A percentile compares a stretch with the other conserved stretches of the same genome.
These are phyloP conservation scores for Coemansia sp. DNA, from an alignment of 192 early-diverging fungal species.

Conservation along the genomic window DNA sequence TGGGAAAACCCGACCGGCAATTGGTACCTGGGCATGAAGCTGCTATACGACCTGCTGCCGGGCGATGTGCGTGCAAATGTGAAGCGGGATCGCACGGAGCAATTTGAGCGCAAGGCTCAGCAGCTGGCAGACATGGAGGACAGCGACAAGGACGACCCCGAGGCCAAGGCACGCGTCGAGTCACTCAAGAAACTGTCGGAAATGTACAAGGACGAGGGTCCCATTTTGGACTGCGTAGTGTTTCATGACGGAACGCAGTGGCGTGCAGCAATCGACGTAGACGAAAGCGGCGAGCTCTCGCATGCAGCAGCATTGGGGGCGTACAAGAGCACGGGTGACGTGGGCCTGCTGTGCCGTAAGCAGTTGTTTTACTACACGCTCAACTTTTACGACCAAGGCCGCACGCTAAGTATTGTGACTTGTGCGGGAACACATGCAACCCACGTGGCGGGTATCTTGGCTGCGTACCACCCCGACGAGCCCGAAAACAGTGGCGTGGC, in stretches of 20 bases:
- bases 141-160: constrained; percentile 8
- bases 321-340: constrained; percentile 70
- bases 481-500: constrained; percentile 85
- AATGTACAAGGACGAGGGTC: constrained; percentile 74
- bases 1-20: constrained; percentile 83
- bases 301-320: constrained; percentile 64
- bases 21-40: constrained; percentile 82
- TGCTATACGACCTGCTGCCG: constrained; percentile 73
- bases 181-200: constrained; percentile 60
- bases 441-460: constrained; percentile 92
- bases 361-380: constrained; percentile 85
- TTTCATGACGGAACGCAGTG: constrained; percentile 89
- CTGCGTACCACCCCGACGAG: constrained; percentile 84
- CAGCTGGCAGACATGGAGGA: constrained; percentile 24
- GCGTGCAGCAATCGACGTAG: constrained; percentile 78
- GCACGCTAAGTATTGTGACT: constrained; percentile 78
- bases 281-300: constrained; percentile 73
- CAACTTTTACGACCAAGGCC: constrained; percentile 88
- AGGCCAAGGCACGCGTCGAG: constrained; percentile 15
- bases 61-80: constrained; percentile 43
- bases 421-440: constrained; percentile 83
- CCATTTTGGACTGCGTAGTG: constrained; percentile 74
- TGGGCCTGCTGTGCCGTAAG: constrained; percentile 69
- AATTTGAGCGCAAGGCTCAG: constrained; percentile 35
- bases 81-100: constrained; percentile 52